These are phyloP conservation scores for Kalmusia sp. DNA, from an alignment of 2,329 filamentous ascomycete genomes.

Conservation along the genomic window DNA sequence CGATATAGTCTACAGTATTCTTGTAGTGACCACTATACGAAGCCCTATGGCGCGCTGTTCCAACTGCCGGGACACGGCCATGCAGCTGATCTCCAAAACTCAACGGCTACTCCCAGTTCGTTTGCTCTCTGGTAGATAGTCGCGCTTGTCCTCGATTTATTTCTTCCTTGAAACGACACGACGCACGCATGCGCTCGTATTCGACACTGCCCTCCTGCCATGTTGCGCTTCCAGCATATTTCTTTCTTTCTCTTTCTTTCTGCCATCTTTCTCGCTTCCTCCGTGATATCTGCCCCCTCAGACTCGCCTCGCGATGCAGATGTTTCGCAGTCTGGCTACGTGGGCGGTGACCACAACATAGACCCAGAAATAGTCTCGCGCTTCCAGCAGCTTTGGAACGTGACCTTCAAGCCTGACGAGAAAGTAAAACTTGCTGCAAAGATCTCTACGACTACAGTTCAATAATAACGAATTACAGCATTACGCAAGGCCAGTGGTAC, in stretches of 20 bases:
- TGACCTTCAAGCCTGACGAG: constrained; percentile 42
- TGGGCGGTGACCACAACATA: constrained; percentile 49
- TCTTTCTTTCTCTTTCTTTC: background rate
- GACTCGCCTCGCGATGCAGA: constrained; percentile 26
- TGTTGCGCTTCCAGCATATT: too few species aligned
- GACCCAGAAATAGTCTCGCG: constrained; percentile 46
- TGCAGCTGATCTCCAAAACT: too few species aligned
- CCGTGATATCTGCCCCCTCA: constrained; percentile 14
- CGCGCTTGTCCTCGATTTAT: too few species aligned
- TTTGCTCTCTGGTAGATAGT: too few species aligned
- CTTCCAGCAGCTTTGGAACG: constrained; percentile 50
- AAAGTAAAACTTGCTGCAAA: constrained; percentile 20
- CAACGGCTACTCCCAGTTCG: too few species aligned
- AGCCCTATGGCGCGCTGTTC: too few species aligned
- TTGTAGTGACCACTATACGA: too few species aligned
- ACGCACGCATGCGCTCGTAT: too few species aligned
- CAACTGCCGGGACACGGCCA: too few species aligned
- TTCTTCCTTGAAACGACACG: too few species aligned
- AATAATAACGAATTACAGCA: constrained; percentile 33
- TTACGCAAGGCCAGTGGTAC: constrained; percentile 57
- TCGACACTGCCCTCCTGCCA: too few species aligned
- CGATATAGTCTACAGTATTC: too few species aligned
- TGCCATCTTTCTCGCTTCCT: background rate
- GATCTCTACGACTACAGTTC: background rate
- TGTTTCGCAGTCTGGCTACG: constrained; percentile 24